Evolutionary conservation across 1,284 basidiomycete species (phyloP), one percentile per base, ranked within the genome.

Genomic region (Tilletia walkeri): DNA sequence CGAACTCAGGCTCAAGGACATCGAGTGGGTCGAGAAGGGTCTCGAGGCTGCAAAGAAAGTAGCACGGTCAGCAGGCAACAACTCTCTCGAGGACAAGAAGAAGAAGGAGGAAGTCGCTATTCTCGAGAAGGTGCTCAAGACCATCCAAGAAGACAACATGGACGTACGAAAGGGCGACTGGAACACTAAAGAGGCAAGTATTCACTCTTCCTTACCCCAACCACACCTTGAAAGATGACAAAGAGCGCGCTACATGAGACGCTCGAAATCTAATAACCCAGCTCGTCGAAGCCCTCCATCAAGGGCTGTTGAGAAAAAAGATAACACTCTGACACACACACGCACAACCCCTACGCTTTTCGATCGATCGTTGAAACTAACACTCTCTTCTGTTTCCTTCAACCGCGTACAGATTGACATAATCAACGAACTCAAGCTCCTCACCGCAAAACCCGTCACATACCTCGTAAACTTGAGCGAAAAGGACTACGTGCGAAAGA

Each of bases 391-490:
- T 54, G 2, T 16, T 0, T 38, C 10, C 56, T 68, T 38, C 66
- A 18, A 30, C 24, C 24, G 9, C 20, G n/a, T 9, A 47, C 82
- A 98, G 95, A 91, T 99, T 79, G 95, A 98, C 81, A 90, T 95
- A 76, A 92, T 99, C 86, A 99, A 99, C 86, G 86, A 89, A 65
- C 89, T 99, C 67, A 89, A 90, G 79, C 89, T 99, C 34, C 88
- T 99, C 66, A 98, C 95, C 30, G 95, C 96, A 73, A 99, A 99
- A 85, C 93, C 95, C 59, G 94, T 99, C 76, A 97, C 92, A 70
- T 99, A 99, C 87, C 91, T 99, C 65, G 94, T 99, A 85, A 99
- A 99, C 86, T 86, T 99, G 68, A 94, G 92, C 73, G 95, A 99
- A 85, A 89, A 89, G 77, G 96, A 99, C 85, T 99, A 93, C 82